These are phyloP conservation scores for Pelargonium fulgidum DNA, from an alignment of 441 rosid species.

Conservation along the genomic window DNA sequence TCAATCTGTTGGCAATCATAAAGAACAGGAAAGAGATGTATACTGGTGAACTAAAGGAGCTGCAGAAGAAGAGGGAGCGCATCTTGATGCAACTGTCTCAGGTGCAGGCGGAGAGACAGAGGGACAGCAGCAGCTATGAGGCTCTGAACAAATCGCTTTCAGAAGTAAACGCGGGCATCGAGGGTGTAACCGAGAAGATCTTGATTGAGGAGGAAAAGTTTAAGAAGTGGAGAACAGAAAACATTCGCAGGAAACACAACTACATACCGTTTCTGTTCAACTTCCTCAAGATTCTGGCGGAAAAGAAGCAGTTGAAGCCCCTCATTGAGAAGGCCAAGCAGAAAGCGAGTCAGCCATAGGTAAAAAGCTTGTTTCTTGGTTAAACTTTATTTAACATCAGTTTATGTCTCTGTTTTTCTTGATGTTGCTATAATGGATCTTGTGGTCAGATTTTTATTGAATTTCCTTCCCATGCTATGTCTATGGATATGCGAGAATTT, in stretches of 20 bases:
- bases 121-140: slow-evolving; percentile 42
- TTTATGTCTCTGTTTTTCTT: too few relatives aligned
- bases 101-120: slow-evolving; percentile 49
- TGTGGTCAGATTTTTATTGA: too few relatives aligned
- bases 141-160: slow-evolving; percentile 50
- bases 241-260: slow-evolving; percentile 85
- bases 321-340: slow-evolving; percentile 94
- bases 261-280: slow-evolving; percentile 90
- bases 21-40: slow-evolving; percentile 81
- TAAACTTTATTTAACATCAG: background rate
- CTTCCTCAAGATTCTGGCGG: slow-evolving; percentile 93
- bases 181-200: slow-evolving; percentile 72
- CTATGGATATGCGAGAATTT: too few relatives aligned
- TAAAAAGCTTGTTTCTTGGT: slow-evolving; percentile 7
- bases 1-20: slow-evolving; percentile 87
- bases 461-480: too few relatives aligned
- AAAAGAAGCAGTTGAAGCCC: slow-evolving; percentile 97
- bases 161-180: slow-evolving; percentile 68
- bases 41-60: slow-evolving; percentile 78
- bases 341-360: slow-evolving; percentile 44
- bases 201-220: slow-evolving; percentile 90
- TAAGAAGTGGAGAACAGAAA: slow-evolving; percentile 91
- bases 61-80: slow-evolving; percentile 72
- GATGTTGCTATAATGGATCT: too few relatives aligned
- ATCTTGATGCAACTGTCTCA: slow-evolving; percentile 58